Conservation (phyloP, 2,329 filamentous ascomycete species). For the Penicillium vulpinum region DNA sequence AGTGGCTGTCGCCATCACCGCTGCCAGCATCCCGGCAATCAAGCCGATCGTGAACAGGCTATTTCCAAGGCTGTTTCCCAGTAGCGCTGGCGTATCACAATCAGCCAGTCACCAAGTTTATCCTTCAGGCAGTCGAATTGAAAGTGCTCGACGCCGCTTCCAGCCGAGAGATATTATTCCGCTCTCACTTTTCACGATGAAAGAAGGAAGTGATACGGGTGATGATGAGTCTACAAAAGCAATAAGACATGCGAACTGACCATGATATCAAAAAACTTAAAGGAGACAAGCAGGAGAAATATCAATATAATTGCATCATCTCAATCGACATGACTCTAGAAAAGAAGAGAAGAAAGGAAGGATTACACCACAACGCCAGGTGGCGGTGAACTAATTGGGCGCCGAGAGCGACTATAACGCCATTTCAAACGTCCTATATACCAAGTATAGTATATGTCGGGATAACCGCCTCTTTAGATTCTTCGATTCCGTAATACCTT, state of each 20-base stretch:
- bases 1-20: not conserved
- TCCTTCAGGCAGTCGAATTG: not conserved
- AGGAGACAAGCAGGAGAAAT: not conserved
- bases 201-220: not conserved
- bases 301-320: not conserved
- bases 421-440: too few relatives aligned
- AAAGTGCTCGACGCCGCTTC: not conserved
- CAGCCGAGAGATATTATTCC: not conserved
- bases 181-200: not conserved
- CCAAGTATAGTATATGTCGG: too few relatives aligned
- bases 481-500: too few relatives aligned
- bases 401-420: too few relatives aligned
- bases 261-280: not conserved
- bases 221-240: conserved; percentile 4
- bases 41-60: not conserved
- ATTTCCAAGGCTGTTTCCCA: not conserved
- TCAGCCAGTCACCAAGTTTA: not conserved
- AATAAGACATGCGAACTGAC: not conserved
- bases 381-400: too few relatives aligned
- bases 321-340: not conserved
- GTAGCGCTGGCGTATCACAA: not conserved
- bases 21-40: not conserved
- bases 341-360: not conserved
- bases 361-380: too few relatives aligned
- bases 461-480: too few relatives aligned